Base-by-base conservation (phyloP, 2,329 filamentous ascomycete genomes). In the Claviceps pusilla region DNA sequence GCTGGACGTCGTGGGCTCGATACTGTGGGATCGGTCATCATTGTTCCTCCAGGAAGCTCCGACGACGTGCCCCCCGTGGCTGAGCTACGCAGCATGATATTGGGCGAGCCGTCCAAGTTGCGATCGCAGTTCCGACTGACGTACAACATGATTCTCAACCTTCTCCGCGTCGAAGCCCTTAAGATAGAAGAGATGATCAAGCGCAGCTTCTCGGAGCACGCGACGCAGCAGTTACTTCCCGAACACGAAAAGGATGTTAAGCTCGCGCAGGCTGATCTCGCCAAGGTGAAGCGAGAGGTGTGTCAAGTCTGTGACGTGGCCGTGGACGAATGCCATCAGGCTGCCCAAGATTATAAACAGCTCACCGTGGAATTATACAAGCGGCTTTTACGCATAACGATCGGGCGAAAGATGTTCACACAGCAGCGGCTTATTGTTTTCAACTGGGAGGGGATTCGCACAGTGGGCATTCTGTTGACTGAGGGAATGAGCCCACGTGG, bases 111-210 rank as follows among this genome's bases (percentile, higher is more conserved):
- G 37, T 95, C 89, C 31, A 97, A 97, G 71, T 78, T 98, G 50
- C 82, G 89, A 49, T 97, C 91, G 7, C 93, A 98, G 65, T 98
- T 98, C 75, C 82, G 93, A 57, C 76, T 98, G 50, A 98, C 94
- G 0, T 98, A 98, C 75, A 98, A 97, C 71, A 98, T 98, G 93
- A 98, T 98, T 57, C 74, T 98, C 35, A 98, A 97, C 64, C 75
- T 98, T 37, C 76, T 98, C 50, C 85, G 93, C 41, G 93, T 98
- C 2, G 93, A 98, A 68, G 93, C 93, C 2, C 72, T 98, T 59
- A 97, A 96, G 73, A 97, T 98, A 61, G 93, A 98, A 68, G 93
- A 98, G 70, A 98, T 98, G 93, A 98, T 98, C 74, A 98, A 98
- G 77, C 86, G 93, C 60, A 96, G 90, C 68, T 98, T 98, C 75